Percentiles rank a stretch among this genome's conserved stretches.
These are phyloP conservation scores for Didymella pinodella DNA, from an alignment of 2,329 filamentous ascomycete genomes.

Conservation along the genomic window DNA sequence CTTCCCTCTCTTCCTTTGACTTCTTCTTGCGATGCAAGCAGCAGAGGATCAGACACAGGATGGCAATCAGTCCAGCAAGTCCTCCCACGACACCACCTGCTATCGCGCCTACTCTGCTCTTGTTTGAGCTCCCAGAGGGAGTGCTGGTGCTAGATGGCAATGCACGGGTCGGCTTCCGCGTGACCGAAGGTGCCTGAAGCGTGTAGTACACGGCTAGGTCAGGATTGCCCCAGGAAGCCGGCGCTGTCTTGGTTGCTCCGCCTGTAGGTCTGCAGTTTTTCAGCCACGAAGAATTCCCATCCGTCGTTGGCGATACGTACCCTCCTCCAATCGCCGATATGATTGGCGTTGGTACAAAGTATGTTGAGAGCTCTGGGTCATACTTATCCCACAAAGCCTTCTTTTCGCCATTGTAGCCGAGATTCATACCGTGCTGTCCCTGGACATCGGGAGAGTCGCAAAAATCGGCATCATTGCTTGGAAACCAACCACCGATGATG, in stretches of 20 bases:
- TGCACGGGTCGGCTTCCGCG: slow-evolving; percentile 61
- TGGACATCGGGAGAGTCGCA: slow-evolving; percentile 64
- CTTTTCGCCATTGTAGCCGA: slow-evolving; percentile 60
- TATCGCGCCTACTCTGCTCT: slow-evolving; percentile 49
- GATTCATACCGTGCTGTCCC: slow-evolving; percentile 65
- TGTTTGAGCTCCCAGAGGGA: slow-evolving; percentile 22
- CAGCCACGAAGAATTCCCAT: slow-evolving; percentile 26
- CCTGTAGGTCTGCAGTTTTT: slow-evolving; percentile 54
- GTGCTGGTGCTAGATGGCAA: slow-evolving; percentile 42
- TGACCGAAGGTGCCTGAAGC: slow-evolving; percentile 56
- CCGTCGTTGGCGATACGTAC: slow-evolving; percentile 32
- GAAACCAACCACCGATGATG: slow-evolving; percentile 67
- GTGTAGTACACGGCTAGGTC: slow-evolving; percentile 65
- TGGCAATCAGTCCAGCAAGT: slow-evolving; percentile 41
- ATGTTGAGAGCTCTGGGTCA: slow-evolving; percentile 59
- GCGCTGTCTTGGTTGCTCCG: slow-evolving; percentile 62
- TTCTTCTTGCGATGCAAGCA: slow-evolving; percentile 51
- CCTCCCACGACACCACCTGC: slow-evolving; percentile 54
- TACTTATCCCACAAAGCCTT: slow-evolving; percentile 62
- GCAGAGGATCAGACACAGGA: slow-evolving; percentile 46
- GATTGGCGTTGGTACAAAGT: slow-evolving; percentile 63
- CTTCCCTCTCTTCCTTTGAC: slow-evolving; percentile 29
- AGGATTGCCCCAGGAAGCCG: slow-evolving; percentile 59
- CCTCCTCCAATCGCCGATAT: slow-evolving; percentile 56
- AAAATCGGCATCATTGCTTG: slow-evolving; percentile 41